Conservation (phyloP, 371 early-diverging fungal genomes). For the Massospora cicadina region DNA sequence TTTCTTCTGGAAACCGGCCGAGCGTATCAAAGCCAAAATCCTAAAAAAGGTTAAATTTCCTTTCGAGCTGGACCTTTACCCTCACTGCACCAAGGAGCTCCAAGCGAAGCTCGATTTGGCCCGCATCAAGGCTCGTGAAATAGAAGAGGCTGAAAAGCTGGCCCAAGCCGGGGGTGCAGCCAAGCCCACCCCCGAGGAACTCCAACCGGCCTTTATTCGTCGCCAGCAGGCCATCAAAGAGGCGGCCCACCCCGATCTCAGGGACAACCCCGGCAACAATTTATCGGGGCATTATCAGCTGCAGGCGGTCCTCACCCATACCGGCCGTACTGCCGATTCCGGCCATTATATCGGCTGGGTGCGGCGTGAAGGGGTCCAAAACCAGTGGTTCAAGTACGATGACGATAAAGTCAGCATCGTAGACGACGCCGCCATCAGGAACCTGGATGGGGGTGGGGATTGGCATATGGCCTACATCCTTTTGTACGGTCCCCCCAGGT, state of each 20-base stretch:
- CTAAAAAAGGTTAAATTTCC: conserved; percentile 81
- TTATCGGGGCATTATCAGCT: conserved; percentile 64
- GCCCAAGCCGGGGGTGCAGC: conserved; percentile 18
- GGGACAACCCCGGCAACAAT: conserved; percentile 61
- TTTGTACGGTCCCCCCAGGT: conserved; percentile 35
- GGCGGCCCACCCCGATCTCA: conserved; percentile 39
- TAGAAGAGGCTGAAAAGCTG: conserved; percentile 37
- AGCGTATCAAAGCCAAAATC: conserved; percentile 83
- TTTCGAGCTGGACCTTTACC: conserved; percentile 67
- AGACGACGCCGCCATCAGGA: conserved; percentile 65
- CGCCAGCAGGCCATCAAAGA: conserved; percentile 17
- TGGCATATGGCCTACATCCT: conserved; percentile 74
- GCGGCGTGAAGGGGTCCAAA: conserved; percentile 30
- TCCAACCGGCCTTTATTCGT: conserved; percentile 21
- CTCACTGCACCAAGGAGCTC: conserved; percentile 71
- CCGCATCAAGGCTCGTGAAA: conserved; percentile 44
- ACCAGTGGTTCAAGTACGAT: conserved; percentile 86
- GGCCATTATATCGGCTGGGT: conserved; percentile 90
- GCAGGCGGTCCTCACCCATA: conserved; percentile 68
- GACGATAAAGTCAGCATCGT: conserved; percentile 86
- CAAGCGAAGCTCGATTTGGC: conserved; percentile 57
- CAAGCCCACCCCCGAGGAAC: conserved; percentile 16
- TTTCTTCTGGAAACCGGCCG: conserved; percentile 87
- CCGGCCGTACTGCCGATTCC: conserved; percentile 68
- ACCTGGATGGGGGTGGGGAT: conserved; percentile 78